These are phyloP conservation scores for Periconia sp. DNA, from an alignment of 2,329 filamentous ascomycete genomes.

Conservation along the genomic window DNA sequence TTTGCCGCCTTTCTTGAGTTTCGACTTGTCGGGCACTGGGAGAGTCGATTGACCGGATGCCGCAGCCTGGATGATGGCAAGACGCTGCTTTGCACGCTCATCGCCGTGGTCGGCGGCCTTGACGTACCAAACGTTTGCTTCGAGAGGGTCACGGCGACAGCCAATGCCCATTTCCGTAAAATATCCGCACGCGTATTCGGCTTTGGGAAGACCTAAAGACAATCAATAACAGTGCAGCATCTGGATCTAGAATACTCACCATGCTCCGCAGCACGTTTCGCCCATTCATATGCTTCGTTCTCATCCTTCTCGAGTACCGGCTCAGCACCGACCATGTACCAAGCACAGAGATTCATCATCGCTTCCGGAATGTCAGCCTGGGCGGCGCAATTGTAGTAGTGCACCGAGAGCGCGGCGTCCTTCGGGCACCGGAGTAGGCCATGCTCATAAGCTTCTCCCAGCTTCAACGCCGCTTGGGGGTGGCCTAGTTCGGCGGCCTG, in stretches of 20 bases:
- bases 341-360: constrained; percentile 98
- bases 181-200: constrained; percentile 95
- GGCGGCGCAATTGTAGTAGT: constrained; percentile 95
- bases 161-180: constrained; percentile 99
- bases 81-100: constrained; percentile 83
- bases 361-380: constrained; percentile 81
- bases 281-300: constrained; percentile 96
- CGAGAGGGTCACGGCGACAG: constrained; percentile 89
- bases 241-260: constrained; percentile 63
- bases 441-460: constrained; percentile 98
- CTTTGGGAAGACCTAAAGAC: constrained; percentile 65
- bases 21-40: constrained; percentile 22
- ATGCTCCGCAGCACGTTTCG: constrained; percentile 80
- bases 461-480: constrained; percentile 79
- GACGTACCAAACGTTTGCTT: constrained; percentile 98
- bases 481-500: constrained; percentile 93
- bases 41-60: constrained; percentile 61
- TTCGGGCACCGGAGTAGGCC: constrained; percentile 85
- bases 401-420: constrained; percentile 91
- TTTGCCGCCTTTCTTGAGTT: constrained; percentile 43
- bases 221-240: constrained; percentile 20
- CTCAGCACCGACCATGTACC: constrained; percentile 96
- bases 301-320: constrained; percentile 94
- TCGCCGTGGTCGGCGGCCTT: constrained; percentile 92
- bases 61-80: constrained; percentile 85